Evolutionary conservation across 1,139 yeast genomes (phyloP).

Genomic region (Pichia sp.): DNA sequence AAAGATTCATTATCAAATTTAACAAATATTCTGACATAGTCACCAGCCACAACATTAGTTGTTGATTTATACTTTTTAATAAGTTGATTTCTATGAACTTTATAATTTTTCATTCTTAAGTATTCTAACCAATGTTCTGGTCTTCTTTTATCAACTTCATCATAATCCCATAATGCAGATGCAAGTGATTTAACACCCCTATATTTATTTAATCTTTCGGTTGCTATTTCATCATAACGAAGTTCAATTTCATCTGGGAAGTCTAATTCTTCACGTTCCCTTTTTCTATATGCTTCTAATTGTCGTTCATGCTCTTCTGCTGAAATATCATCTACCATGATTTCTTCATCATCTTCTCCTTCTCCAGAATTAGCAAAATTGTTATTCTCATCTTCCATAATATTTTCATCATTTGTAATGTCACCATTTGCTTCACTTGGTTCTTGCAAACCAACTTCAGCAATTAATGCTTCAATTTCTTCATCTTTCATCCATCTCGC

Average conservation of each 20-base stretch:
- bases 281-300: slow-evolving; percentile 56
- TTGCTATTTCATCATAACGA: slow-evolving; percentile 67
- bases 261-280: slow-evolving; percentile 78
- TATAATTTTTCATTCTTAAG: slow-evolving; percentile 68
- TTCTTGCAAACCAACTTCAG: slow-evolving; percentile 45
- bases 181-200: slow-evolving; percentile 82
- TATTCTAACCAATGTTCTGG: slow-evolving; percentile 78
- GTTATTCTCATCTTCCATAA: slow-evolving; percentile 28
- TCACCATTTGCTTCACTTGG: slow-evolving; percentile 38
- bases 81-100: slow-evolving; percentile 67
- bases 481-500: slow-evolving; percentile 84
- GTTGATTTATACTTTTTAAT: slow-evolving; percentile 54
- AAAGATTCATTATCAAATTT: slow-evolving; percentile 52
- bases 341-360: slow-evolving; percentile 30
- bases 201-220: slow-evolving; percentile 66
- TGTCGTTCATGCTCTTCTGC: slow-evolving; percentile 83
- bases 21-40: slow-evolving; percentile 52
- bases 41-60: slow-evolving; percentile 63
- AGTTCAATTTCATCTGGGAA: slow-evolving; percentile 95
- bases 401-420: slow-evolving; percentile 34
- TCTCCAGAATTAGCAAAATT: slow-evolving; percentile 13
- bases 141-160: slow-evolving; percentile 63
- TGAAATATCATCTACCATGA: slow-evolving; percentile 45
- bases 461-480: slow-evolving; percentile 39
- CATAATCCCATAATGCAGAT: slow-evolving; percentile 80